phyloP scores from a whole-genome alignment of 2,329 filamentous ascomycete genomes.

The Emericellopsis atlantica region DNA sequence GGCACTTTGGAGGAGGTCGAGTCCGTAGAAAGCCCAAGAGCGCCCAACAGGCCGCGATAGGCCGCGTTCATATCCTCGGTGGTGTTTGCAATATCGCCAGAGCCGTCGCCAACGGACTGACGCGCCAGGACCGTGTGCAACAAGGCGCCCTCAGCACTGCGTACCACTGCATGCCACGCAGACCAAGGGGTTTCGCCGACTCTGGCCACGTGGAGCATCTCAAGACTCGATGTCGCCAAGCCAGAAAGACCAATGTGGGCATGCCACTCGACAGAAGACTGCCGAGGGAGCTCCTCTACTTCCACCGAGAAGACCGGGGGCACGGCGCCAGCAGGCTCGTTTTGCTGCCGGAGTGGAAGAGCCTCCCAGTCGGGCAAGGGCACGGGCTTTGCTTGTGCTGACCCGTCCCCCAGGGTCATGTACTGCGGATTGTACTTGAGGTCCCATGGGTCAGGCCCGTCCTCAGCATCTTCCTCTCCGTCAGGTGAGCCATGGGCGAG shows the following conservation, averaged over 20 bases:
- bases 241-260: constrained; percentile 45
- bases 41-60: constrained; percentile 3
- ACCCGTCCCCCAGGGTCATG: constrained; percentile 24
- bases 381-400: constrained; percentile 10
- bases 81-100: not conserved
- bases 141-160: constrained; percentile 6
- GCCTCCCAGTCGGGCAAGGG: constrained; percentile 38
- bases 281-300: constrained; percentile 64
- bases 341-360: constrained; percentile 22
- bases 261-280: constrained; percentile 74
- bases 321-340: constrained; percentile 19
- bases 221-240: constrained; percentile 13
- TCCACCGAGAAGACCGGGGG: constrained; percentile 66
- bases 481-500: constrained; percentile 28
- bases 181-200: constrained; percentile 2
- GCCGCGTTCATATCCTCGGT: not conserved
- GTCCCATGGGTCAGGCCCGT: constrained; percentile 57
- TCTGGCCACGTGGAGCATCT: constrained; percentile 7
- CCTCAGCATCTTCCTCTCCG: constrained; percentile 29
- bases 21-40: constrained; percentile 3
- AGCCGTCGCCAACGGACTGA: not conserved
- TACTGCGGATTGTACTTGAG: constrained; percentile 42
- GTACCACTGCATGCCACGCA: constrained; percentile 13
- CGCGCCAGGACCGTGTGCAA: constrained; percentile 17
- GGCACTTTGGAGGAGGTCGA: not conserved